Evolutionary conservation across 2,329 filamentous ascomycete genomes (phyloP), one percentile per base, ranked within the genome.

Genomic region (Magnaporthiopsis rhizophila): DNA sequence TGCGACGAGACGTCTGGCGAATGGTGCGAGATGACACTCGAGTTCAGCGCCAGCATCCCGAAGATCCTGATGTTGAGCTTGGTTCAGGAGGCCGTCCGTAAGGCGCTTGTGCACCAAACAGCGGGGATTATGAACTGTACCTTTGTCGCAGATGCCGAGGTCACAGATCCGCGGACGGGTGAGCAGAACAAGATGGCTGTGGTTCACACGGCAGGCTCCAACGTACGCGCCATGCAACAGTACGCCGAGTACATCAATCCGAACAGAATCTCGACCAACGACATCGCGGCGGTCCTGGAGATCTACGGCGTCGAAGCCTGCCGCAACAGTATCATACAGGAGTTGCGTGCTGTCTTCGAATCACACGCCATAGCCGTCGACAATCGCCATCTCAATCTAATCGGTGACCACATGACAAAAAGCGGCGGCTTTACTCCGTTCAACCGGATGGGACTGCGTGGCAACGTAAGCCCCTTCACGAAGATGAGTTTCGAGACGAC

Each of bases 401-500:
- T 99, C 70, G 94, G 90, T 60, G 95, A 99, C 75, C 92, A 92
- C 75, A 99, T 99, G 95, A 99, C 95, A n/a, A 86, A 94, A 63
- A 89, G 88, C 66, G 95, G 95, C 69, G 88, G 86, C 1, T 99
- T 96, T 79, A 90, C 88, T 61, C 89, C 95, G 0, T 99, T 99
- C 79, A 97, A 91, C 77, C 89, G 95, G 61, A 96, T 91, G 73
- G 95, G 94, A 1, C 81, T 99, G 66, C 88, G 87, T 73, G 88
- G 90, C 68, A 93, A 91, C 72, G 89, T 94, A 34, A 93, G 89
- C 69, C 92, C 95, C 0, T 94, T 99, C 70, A 94, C 95, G 78
- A 98, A 98, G 83, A 98, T 98, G 94, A 96, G 91, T 75, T 99
- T 98, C 79, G 95, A 99, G 83, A 99, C 95, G 4, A 99, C 95